Evolutionary conservation across 768 basidiomycete genomes (phyloP).

Genomic region (Hebeloma cylindrosporum): DNA sequence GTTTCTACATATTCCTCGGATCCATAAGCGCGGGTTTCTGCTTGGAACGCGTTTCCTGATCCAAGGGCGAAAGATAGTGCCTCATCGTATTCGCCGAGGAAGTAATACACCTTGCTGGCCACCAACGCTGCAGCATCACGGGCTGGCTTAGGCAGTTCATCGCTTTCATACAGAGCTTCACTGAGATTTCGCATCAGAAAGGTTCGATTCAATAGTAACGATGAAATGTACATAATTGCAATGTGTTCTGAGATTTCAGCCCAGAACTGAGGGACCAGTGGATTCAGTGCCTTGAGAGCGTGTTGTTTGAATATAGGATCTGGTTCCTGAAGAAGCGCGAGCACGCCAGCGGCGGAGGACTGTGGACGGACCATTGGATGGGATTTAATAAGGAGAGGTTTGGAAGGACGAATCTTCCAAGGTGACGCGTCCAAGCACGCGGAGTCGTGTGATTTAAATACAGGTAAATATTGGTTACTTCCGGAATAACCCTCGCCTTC

Average conservation of each 20-base stretch:
- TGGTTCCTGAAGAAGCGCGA: slow-evolving; percentile 89
- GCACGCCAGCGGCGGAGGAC: slow-evolving; percentile 85
- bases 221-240: slow-evolving; percentile 72
- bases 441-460: slow-evolving; percentile 28
- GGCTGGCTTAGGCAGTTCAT: slow-evolving; percentile 69
- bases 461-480: slow-evolving; percentile 28
- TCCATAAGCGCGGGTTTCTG: slow-evolving; percentile 58
- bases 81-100: slow-evolving; percentile 93
- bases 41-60: slow-evolving; percentile 84
- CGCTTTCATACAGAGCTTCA: slow-evolving; percentile 86
- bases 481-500: slow-evolving; percentile 37
- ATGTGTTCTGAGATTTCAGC: slow-evolving; percentile 97
- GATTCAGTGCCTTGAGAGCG: slow-evolving; percentile 80
- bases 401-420: slow-evolving; percentile 18
- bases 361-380: slow-evolving; percentile 64
- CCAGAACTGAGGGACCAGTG: slow-evolving; percentile 94
- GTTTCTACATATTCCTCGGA: slow-evolving; percentile 93
- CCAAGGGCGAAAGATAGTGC: slow-evolving; percentile 93
- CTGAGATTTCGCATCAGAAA: slow-evolving; percentile 41
- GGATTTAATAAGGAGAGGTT: slow-evolving; percentile 21
- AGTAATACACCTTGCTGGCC: slow-evolving; percentile 98
- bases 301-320: slow-evolving; percentile 87
- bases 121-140: slow-evolving; percentile 86
- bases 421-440: slow-evolving; percentile 48
- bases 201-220: slow-evolving; percentile 11